Conservation (phyloP, 2,329 filamentous ascomycete genomes). For the Pestalotiopsis sp. region DNA sequence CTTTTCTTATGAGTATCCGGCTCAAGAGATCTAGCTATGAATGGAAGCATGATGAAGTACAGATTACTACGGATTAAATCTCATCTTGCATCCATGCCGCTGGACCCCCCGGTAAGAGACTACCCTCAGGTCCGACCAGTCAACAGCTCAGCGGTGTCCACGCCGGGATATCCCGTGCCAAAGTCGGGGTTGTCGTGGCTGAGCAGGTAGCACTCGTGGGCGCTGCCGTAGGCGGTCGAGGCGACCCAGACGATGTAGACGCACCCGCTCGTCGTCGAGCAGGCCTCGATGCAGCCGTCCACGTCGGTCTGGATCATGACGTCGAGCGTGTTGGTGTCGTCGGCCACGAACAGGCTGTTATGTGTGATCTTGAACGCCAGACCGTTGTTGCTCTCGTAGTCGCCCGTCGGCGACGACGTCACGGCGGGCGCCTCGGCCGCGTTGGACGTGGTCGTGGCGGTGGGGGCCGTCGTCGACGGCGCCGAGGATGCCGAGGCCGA, state of each 20-base stretch:
- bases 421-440: neutral
- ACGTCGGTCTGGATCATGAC: neutral
- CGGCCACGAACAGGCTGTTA: neutral
- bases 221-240: neutral
- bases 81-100: neutral
- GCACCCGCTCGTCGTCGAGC: neutral
- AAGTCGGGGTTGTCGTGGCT: neutral
- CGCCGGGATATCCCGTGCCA: neutral
- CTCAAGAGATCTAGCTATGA: neutral
- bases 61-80: neutral
- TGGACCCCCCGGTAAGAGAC: neutral
- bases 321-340: neutral
- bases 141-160: neutral
- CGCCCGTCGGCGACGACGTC: neutral
- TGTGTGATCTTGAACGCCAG: neutral
- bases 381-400: neutral
- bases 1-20: neutral
- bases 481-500: neutral
- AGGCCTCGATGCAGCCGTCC: neutral
- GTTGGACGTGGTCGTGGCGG: neutral
- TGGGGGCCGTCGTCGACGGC: neutral
- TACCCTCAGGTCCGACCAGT: neutral
- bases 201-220: neutral
- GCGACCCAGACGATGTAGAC: neutral
- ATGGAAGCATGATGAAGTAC: neutral